Base-by-base conservation (phyloP, 768 basidiomycete genomes). In the Leccinum obscurum region DNA sequence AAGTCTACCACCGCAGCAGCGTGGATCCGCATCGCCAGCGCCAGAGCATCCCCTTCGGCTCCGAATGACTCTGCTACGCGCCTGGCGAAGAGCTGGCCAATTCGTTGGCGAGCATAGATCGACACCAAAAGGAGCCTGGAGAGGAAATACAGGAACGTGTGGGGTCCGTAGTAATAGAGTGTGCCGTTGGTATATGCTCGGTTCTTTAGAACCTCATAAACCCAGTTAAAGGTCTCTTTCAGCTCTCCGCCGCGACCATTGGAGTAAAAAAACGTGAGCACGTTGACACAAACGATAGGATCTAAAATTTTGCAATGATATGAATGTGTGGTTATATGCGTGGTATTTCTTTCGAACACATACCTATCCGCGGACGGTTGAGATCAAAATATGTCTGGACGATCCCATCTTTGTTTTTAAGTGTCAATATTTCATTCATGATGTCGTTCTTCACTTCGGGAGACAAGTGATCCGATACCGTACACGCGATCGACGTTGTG, bases 101-200 rank as follows among this genome's bases (percentile, higher is more conserved):
- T 54, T 15, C 48, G 60, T 20, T 50, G 52, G 11, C 65, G 67
- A 8, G 65, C 68, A 15, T 64, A 55, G 9, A 54, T 46, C 15
- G 67, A 70, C 35, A 58, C 58, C 8, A 62, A 70, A 4, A 68
- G 55, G 2, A 67, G 57, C 6, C 61, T 59, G 6, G 68, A 68
- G 39, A 69, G 65, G 57, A 70, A 70, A 41, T 60, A 70, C 1
- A 68, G 37, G 28, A 70, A 68, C 0, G 61, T 30, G 39, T 70
- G 62, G 0, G 66, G 49, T 3, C 68, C 63, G 10, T 54, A 52
- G 35, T 70, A 68, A 52, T 68, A 68, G 20, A 55, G 44, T 0
- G 68, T 67, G 6, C 67, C 68, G 11, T 64, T 53, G 15, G 51
- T 60, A 37, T 68, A 68, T 4, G 68, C 68, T 17, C 63, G 50